Evolutionary conservation across 192 early-diverging fungal genomes (phyloP).

Genomic region (Thamnidium elegans): DNA sequence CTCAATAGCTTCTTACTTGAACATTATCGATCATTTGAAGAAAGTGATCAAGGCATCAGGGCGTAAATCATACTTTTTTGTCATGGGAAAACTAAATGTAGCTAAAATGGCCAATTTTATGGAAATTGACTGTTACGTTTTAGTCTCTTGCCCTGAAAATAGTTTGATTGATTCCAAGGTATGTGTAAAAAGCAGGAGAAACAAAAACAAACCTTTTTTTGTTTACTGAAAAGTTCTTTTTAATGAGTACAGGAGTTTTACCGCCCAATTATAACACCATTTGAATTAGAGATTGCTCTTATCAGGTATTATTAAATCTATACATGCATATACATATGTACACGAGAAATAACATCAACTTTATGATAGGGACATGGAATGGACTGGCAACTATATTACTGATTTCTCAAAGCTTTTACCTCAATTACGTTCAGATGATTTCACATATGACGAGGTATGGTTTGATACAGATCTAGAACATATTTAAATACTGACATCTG

Average conservation of each 20-base stretch:
- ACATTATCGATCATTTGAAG: slow-evolving; percentile 81
- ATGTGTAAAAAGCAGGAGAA: slow-evolving; percentile 4
- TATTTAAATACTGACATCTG: neutral
- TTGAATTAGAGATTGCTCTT: slow-evolving; percentile 84
- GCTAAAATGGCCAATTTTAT: slow-evolving; percentile 95
- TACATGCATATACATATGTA: neutral
- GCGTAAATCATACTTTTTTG: slow-evolving; percentile 59
- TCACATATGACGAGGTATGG: slow-evolving; percentile 37
- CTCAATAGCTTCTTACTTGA: slow-evolving; percentile 69
- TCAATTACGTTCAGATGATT: slow-evolving; percentile 30
- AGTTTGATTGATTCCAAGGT: slow-evolving; percentile 80
- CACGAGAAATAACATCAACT: neutral
- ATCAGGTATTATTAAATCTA: slow-evolving; percentile 16
- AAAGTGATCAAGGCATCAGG: slow-evolving; percentile 63
- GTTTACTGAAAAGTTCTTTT: too few species aligned
- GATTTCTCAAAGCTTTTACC: slow-evolving; percentile 64
- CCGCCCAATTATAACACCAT: slow-evolving; percentile 91
- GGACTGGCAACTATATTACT: slow-evolving; percentile 71
- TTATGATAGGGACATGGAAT: slow-evolving; percentile 52
- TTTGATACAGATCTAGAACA: slow-evolving; percentile 15
- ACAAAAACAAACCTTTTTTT: neutral
- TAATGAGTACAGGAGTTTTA: slow-evolving; percentile 66
- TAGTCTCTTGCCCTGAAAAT: slow-evolving; percentile 89
- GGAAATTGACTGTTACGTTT: slow-evolving; percentile 90
- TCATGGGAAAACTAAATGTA: slow-evolving; percentile 91